A percentile compares a stretch with the other conserved stretches of the same genome.
These are phyloP conservation scores for Fusarium protoensiforme DNA, from an alignment of 2,329 filamentous ascomycete species.

Conservation along the genomic window DNA sequence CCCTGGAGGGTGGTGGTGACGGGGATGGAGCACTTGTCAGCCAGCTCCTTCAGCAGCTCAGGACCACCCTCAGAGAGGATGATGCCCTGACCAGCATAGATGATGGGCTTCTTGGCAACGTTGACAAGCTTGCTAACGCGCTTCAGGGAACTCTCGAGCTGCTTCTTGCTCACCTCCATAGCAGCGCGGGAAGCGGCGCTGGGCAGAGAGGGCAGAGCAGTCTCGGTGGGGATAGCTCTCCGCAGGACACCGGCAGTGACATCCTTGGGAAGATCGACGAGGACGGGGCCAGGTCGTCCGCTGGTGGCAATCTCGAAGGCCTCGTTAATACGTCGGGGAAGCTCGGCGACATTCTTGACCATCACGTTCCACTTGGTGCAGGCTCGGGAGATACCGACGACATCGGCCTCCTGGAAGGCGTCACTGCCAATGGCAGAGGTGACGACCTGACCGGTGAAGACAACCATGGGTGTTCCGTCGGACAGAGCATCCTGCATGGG, in stretches of 20 bases:
- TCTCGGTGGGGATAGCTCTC: slow-evolving; percentile 81
- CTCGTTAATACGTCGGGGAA: slow-evolving; percentile 94
- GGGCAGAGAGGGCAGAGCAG: slow-evolving; percentile 80
- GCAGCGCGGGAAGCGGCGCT: slow-evolving; percentile 86
- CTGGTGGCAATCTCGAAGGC: slow-evolving; percentile 98
- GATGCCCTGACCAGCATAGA: slow-evolving; percentile 94
- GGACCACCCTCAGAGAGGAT: slow-evolving; percentile 83
- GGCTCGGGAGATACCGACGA: slow-evolving; percentile 90
- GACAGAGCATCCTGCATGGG: slow-evolving; percentile 96
- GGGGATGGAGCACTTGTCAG: slow-evolving; percentile 90
- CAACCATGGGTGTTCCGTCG: slow-evolving; percentile 94
- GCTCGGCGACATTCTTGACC: slow-evolving; percentile 94
- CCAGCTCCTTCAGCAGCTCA: slow-evolving; percentile 82
- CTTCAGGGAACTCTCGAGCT: slow-evolving; percentile 78
- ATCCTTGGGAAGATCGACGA: slow-evolving; percentile 97
- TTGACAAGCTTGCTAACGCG: slow-evolving; percentile 88
- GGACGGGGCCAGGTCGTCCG: slow-evolving; percentile 90
- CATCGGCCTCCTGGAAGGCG: slow-evolving; percentile 96
- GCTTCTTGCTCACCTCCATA: slow-evolving; percentile 75
- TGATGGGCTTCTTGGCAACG: slow-evolving; percentile 89
- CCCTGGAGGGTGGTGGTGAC: slow-evolving; percentile 97
- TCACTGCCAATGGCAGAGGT: slow-evolving; percentile 93
- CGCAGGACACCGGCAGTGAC: slow-evolving; percentile 87
- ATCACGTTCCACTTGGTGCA: slow-evolving; percentile 99
- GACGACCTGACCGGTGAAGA: slow-evolving; percentile 93